Evolutionary conservation across 73 alveolate species (phyloP).

Genomic region (Blepharisma japonicum): DNA sequence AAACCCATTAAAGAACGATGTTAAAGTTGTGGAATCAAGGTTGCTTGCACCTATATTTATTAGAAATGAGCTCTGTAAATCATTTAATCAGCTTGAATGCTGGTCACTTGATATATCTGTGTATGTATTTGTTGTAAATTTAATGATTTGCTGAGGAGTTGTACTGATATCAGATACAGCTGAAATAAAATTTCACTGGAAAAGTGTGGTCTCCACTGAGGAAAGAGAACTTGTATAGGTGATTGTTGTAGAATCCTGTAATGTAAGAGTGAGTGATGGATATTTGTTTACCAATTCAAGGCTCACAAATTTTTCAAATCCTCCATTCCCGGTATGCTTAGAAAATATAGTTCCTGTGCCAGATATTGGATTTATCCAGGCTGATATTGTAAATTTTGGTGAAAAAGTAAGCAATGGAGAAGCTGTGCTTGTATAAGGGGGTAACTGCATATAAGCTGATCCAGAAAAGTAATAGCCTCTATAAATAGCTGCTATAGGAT

Average conservation of each 20-base stretch:
- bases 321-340: not conserved
- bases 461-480: slow-evolving; percentile 19
- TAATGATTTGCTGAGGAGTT: not conserved
- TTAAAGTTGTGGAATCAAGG: not conserved
- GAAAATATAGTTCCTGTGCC: not conserved
- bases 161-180: not conserved
- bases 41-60: too few species aligned
- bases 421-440: not conserved
- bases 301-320: not conserved
- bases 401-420: not conserved
- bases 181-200: not conserved
- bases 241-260: not conserved
- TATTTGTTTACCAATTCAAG: not conserved
- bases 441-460: slow-evolving; percentile 2
- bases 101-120: too few species aligned
- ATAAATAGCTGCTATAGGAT: slow-evolving; percentile 14
- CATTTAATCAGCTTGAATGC: too few species aligned
- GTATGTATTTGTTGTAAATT: too few species aligned
- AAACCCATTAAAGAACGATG: slow-evolving; percentile 1
- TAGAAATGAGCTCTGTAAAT: too few species aligned
- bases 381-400: not conserved
- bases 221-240: not conserved
- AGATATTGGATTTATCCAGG: slow-evolving; percentile 3
- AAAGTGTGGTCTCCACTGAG: not conserved
- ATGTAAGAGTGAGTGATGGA: not conserved